Percentiles rank a stretch among this genome's conserved stretches.
phyloP scores from a whole-genome alignment of 257 asterid species.

The Coffea canephora region DNA sequence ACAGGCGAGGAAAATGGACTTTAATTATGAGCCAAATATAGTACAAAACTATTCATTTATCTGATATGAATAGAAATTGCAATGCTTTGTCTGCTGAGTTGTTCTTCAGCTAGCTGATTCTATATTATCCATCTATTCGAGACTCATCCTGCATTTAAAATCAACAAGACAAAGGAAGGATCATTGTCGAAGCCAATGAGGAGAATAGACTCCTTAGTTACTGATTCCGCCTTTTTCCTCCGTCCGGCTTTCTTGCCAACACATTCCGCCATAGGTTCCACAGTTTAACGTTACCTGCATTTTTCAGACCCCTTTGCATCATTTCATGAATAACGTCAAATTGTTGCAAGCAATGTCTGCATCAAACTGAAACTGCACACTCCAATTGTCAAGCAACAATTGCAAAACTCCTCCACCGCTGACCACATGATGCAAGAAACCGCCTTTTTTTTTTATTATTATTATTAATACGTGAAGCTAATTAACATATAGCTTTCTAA shows the following conservation, averaged over 20 bases:
- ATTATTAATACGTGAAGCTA: background rate
- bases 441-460: background rate
- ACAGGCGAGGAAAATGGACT: background rate
- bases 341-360: constrained; percentile 1
- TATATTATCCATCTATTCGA: background rate
- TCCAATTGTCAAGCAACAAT: constrained; percentile 5
- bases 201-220: background rate
- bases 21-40: background rate
- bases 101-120: background rate
- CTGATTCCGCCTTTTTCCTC: background rate
- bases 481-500: no score
- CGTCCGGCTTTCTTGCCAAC: background rate
- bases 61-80: no score
- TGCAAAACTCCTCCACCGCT: background rate
- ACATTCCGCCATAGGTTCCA: background rate
- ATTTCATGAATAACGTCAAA: constrained; percentile 1
- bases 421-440: background rate
- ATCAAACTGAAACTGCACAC: constrained; percentile 8
- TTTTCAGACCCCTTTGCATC: background rate
- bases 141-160: constrained; percentile 32
- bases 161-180: constrained; percentile 24
- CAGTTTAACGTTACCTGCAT: background rate
- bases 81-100: background rate
- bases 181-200: constrained; percentile 37
- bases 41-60: no score